Conservation (phyloP, 192 early-diverging fungal species). For the Chytriomyces confervae region DNA sequence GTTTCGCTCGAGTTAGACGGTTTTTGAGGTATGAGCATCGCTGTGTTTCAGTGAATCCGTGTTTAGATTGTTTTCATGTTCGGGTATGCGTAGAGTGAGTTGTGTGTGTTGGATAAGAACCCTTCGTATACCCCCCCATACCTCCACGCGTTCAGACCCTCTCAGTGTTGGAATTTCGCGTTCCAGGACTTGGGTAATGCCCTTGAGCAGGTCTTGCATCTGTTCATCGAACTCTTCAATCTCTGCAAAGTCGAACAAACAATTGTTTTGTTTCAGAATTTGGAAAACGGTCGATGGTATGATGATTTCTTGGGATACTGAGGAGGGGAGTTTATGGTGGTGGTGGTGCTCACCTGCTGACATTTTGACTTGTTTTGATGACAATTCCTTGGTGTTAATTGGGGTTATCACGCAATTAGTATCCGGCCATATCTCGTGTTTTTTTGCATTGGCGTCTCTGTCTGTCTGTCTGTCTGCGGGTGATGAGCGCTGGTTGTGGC, state of each 20-base stretch:
- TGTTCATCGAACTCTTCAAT: constrained; percentile 68
- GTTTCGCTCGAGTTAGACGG: constrained; percentile 54
- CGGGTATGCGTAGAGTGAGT: neutral
- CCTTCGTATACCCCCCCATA: constrained; percentile 7
- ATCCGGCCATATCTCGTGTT: no score
- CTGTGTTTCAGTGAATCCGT: constrained; percentile 31
- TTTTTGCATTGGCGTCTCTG: no score
- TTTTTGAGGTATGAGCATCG: constrained; percentile 64
- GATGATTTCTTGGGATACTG: neutral
- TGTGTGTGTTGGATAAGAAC: neutral
- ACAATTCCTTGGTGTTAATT: neutral
- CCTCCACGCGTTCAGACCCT: constrained; percentile 58
- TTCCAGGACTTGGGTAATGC: constrained; percentile 51
- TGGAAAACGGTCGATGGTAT: neutral
- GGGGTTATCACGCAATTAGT: no score
- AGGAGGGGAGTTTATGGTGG: neutral
- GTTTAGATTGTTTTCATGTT: neutral
- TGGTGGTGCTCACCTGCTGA: neutral
- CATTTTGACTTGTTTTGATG: neutral
- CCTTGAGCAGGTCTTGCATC: constrained; percentile 57
- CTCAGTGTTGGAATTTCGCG: constrained; percentile 53
- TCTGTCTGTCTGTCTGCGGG: no score
- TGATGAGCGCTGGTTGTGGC: no score
- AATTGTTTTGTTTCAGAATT: no score
- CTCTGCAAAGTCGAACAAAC: constrained; percentile 34